Evolutionary conservation across 306 rosid genomes (phyloP).

Genomic region (Lathyrus oleraceus): DNA sequence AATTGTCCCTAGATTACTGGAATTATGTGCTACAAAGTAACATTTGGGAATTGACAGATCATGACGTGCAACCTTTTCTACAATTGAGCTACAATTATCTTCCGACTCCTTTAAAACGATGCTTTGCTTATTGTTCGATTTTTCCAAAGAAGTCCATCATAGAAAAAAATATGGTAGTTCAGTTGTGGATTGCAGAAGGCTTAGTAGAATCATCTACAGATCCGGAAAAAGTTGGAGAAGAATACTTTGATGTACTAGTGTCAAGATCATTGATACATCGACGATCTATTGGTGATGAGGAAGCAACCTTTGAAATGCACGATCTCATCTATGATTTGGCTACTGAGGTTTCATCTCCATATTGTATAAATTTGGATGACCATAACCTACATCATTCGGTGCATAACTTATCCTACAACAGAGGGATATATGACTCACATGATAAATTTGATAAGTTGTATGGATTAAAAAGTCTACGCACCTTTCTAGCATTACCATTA

Average conservation of each 20-base stretch:
- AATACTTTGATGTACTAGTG: slow-evolving; percentile 36
- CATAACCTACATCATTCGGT: background rate
- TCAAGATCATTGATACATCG: slow-evolving; percentile 31
- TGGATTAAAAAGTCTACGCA: background rate
- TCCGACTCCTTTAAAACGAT: background rate
- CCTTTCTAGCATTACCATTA: slow-evolving; percentile 4
- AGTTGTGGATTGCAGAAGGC: slow-evolving; percentile 44
- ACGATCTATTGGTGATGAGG: background rate
- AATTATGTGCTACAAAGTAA: background rate
- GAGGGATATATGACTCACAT: background rate
- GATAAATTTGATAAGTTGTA: background rate
- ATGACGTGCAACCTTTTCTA: background rate
- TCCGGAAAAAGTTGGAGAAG: slow-evolving; percentile 19
- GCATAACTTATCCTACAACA: slow-evolving; percentile 23
- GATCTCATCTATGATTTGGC: slow-evolving; percentile 38
- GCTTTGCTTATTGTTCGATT: slow-evolving; percentile 26
- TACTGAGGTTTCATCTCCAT: background rate
- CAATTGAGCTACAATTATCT: background rate
- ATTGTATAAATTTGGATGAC: background rate
- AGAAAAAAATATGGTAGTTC: slow-evolving; percentile 10
- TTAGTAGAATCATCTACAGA: background rate
- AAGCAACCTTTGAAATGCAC: background rate
- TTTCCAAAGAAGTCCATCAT: slow-evolving; percentile 25
- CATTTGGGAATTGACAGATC: background rate
- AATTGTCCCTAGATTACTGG: background rate